Evolutionary conservation across 2,329 filamentous ascomycete genomes (phyloP), one percentile per base, ranked within the genome.

Genomic region (Sporothrix sp.): DNA sequence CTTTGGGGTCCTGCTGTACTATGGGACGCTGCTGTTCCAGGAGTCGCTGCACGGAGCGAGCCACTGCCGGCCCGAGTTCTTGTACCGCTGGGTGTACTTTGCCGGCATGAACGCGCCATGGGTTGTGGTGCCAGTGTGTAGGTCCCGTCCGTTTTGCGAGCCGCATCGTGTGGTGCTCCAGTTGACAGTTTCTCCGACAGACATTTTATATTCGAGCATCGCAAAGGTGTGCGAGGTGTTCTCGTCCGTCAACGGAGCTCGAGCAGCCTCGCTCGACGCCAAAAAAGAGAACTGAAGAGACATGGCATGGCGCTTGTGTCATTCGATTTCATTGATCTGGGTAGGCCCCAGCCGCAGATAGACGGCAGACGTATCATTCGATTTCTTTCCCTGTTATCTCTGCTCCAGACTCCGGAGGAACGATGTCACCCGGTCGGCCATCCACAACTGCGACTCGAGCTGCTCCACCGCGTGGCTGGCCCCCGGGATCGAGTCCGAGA

Each of bases 41-140:
- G 62, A 68, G 51, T 65, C 64, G 30, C 63, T 70, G 53, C 65
- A 63, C 13, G 75, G 71, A 3, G 63, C 69, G 20, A 67, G 66
- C 18, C 75, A 79, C 58, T 79, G 74, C 57, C 71, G 80, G 21
- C 79, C 79, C 1, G 80, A 83, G 63, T 65, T 68, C 20, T 60
- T 76, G 27, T 84, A 84, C 58, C 81, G 76, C 58, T 83, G 79
- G 79, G 66, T 77, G 16, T 84, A 83, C 58, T 83, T 79, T 54
- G 66, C 78, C 5, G 74, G 73, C 2, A 74, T 81, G 61, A 84
- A 84, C 58, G 60, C 71, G 14, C 76, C 79, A 0, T 84, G 80
- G 80, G 73, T 69, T 1, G 57, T 80, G 1, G 69, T 82, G 21
- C 80, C 80, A 6, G 58, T 67, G 2, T 59, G 78, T 81, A 58